phyloP scores from a whole-genome alignment of 106 monocot genomes.

The Allium cepa region DNA sequence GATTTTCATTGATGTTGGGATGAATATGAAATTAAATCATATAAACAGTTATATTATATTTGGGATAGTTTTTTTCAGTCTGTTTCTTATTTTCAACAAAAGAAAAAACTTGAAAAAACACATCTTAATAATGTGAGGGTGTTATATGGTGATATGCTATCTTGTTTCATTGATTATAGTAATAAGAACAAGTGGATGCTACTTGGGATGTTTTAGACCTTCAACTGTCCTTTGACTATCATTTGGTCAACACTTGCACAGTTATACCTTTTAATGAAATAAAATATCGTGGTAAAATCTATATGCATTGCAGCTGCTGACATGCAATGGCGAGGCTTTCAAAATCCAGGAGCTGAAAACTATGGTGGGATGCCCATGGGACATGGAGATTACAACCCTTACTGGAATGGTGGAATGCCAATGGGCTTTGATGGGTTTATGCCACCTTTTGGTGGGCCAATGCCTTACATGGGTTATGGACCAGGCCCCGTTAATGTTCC shows the following conservation, averaged over 20 bases:
- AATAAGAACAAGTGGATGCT: neutral
- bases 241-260: neutral
- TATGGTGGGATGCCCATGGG: constrained; percentile 60
- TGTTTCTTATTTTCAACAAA: too few species aligned
- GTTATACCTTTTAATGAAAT: too few species aligned
- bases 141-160: too few species aligned
- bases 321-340: constrained; percentile 63
- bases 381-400: constrained; percentile 59
- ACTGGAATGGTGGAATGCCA: constrained; percentile 53
- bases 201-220: neutral
- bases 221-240: neutral
- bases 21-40: too few species aligned
- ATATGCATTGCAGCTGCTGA: constrained; percentile 27
- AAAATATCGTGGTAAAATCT: neutral
- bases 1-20: too few species aligned
- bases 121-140: too few species aligned
- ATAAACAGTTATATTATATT: too few species aligned
- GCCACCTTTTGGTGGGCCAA: constrained; percentile 41
- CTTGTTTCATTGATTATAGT: too few species aligned
- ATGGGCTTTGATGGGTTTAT: constrained; percentile 70
- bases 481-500: constrained; percentile 66
- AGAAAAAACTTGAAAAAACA: too few species aligned
- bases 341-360: constrained; percentile 56
- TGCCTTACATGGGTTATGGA: constrained; percentile 74
- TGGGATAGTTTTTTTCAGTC: too few species aligned